A percentile compares a stretch with the other conserved stretches of the same genome.
Conservation (phyloP, 768 basidiomycete species). For the Kockovaella imperatae region DNA sequence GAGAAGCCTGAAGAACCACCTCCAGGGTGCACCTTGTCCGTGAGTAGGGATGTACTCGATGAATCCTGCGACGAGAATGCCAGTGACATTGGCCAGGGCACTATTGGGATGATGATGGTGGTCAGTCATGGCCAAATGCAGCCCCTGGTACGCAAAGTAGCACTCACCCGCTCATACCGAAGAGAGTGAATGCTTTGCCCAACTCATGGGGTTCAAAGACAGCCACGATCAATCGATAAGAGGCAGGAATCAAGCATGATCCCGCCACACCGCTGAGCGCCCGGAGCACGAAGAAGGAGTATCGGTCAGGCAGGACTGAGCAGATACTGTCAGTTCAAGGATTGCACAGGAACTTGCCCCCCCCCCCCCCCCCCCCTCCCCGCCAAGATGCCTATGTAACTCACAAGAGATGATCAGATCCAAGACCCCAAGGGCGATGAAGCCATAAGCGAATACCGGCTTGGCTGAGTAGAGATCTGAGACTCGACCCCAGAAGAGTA, state of each 20-base stretch:
- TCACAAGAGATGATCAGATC: conserved; percentile 12
- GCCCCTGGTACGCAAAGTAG: no score
- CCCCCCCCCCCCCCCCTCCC: background rate
- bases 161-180: conserved; percentile 11
- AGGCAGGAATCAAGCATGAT: conserved; percentile 19
- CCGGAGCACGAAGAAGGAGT: conserved; percentile 29
- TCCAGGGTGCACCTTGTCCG: conserved; percentile 27
- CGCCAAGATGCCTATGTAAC: background rate
- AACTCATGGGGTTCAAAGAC: conserved; percentile 23
- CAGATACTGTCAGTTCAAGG: conserved; percentile 2
- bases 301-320: conserved; percentile 17
- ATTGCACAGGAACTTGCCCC: background rate
- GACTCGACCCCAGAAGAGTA: conserved; percentile 30
- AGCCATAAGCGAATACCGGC: conserved; percentile 21
- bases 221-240: conserved; percentile 20
- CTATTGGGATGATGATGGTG: no score
- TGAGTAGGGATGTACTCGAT: conserved; percentile 12
- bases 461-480: conserved; percentile 28
- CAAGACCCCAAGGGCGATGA: conserved; percentile 18
- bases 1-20: conserved; percentile 35
- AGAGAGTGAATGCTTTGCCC: conserved; percentile 15
- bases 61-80: conserved; percentile 23
- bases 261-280: conserved; percentile 26
- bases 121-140: no score
- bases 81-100: conserved; percentile 14